A percentile compares a stretch with the other conserved stretches of the same genome.
These are phyloP conservation scores for Zymoseptoria passerinii DNA, from an alignment of 2,329 filamentous ascomycete genomes.

Conservation along the genomic window DNA sequence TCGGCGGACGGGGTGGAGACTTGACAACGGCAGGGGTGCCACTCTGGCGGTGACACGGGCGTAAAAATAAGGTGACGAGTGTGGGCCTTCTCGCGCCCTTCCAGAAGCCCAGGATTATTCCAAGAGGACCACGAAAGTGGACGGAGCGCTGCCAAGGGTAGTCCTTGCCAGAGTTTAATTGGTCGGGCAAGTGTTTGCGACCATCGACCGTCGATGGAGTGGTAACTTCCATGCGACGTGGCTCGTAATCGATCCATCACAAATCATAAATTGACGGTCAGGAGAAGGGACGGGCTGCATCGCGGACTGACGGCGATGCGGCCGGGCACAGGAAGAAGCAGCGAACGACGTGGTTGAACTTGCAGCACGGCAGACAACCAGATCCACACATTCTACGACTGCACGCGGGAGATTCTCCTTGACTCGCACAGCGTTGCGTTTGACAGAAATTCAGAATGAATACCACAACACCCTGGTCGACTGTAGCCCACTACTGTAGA, in stretches of 20 bases:
- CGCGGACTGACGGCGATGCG: neutral
- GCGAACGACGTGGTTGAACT: neutral
- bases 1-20: neutral
- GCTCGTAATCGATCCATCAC: neutral
- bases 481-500: neutral
- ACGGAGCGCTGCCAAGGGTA: neutral
- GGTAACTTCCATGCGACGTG: neutral
- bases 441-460: neutral
- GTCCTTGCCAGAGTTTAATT: neutral
- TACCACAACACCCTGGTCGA: too few species aligned
- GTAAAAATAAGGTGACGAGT: neutral
- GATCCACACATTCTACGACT: neutral
- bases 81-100: neutral
- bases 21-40: neutral
- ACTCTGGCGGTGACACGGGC: neutral
- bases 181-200: neutral
- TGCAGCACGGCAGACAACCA: neutral
- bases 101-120: neutral
- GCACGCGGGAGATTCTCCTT: neutral
- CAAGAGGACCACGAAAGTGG: neutral
- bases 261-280: neutral
- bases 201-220: neutral
- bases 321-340: neutral
- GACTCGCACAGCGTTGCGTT: neutral
- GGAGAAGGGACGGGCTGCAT: neutral